Evolutionary conservation across 169 alveolate genomes (phyloP).

Genomic region (Plasmodium vivax): DNA sequence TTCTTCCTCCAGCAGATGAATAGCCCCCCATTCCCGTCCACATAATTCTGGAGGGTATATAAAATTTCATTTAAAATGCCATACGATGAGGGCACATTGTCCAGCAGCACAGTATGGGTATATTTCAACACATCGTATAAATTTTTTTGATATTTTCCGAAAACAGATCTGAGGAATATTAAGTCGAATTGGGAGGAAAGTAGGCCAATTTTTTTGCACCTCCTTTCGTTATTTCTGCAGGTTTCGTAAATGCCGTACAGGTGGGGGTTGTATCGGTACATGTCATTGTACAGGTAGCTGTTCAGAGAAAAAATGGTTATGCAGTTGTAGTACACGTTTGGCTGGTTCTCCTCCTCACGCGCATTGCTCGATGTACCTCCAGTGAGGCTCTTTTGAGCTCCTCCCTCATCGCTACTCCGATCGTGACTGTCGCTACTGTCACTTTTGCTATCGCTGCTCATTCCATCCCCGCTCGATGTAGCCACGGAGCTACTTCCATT

Average conservation of each 20-base stretch:
- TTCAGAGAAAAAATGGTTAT: constrained; percentile 61
- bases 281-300: constrained; percentile 54
- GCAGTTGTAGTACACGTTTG: constrained; percentile 27
- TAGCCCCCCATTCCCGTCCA: constrained; percentile 67
- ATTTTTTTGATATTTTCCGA: constrained; percentile 64
- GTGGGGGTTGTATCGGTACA: constrained; percentile 62
- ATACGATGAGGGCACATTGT: constrained; percentile 42
- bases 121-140: constrained; percentile 49
- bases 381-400: not conserved
- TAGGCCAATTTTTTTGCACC: constrained; percentile 37
- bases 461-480: not conserved
- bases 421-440: not conserved
- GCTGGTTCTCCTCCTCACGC: not conserved
- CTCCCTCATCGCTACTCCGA: not conserved
- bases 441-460: not conserved
- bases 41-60: constrained; percentile 44
- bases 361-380: not conserved
- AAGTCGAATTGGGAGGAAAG: constrained; percentile 57
- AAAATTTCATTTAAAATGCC: constrained; percentile 36
- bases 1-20: constrained; percentile 69
- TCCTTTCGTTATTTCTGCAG: constrained; percentile 54
- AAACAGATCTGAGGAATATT: constrained; percentile 69
- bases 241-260: constrained; percentile 62
- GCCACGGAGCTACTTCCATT: not conserved
- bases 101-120: constrained; percentile 60